Evolutionary conservation across 306 rosid species (phyloP).

Genomic region (Glycine tomentella): DNA sequence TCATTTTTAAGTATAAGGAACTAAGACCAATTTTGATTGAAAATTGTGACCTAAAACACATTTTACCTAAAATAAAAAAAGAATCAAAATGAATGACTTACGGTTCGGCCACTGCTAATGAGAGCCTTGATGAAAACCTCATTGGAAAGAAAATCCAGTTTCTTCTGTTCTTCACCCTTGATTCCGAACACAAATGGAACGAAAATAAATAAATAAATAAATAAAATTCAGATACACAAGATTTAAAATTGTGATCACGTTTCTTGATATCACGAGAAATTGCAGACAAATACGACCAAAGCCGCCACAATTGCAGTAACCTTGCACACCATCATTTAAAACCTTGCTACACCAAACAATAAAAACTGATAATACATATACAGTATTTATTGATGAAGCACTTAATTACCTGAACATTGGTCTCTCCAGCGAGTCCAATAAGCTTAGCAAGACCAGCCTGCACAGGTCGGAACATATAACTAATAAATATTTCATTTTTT

Average conservation of each 20-base stretch:
- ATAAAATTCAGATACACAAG: neutral
- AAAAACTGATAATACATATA: too few relatives aligned
- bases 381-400: neutral
- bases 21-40: too few relatives aligned
- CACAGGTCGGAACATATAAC: neutral
- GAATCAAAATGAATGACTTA: constrained; percentile 47
- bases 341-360: too few relatives aligned
- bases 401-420: constrained; percentile 85
- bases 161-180: constrained; percentile 99
- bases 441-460: constrained; percentile 99
- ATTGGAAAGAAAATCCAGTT: constrained; percentile 95
- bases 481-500: neutral
- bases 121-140: constrained; percentile 94
- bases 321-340: too few relatives aligned
- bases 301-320: too few relatives aligned
- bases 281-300: too few relatives aligned
- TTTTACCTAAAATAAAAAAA: too few relatives aligned
- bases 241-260: too few relatives aligned
- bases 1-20: too few relatives aligned
- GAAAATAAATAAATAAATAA: neutral
- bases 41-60: too few relatives aligned
- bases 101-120: constrained; percentile 93
- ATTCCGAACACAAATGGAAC: constrained; percentile 19
- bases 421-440: constrained; percentile 99
- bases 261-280: too few relatives aligned